Evolutionary conservation across 1,284 basidiomycete species (phyloP).

Genomic region (Trichosporon asahii): DNA sequence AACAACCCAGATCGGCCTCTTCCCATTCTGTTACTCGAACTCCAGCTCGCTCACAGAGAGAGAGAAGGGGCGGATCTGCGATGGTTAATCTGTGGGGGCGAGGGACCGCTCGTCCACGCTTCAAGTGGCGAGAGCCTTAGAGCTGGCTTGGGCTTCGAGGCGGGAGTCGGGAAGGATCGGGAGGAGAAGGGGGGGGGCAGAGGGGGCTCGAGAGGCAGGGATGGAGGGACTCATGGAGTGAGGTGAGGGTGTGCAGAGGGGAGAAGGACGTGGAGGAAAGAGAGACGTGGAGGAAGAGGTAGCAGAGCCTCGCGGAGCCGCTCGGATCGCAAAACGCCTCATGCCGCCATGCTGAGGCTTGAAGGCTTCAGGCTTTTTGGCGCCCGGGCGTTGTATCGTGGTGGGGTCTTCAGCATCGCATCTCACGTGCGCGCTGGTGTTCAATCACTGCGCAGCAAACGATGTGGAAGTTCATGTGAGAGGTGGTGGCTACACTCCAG

Average conservation of each 20-base stretch:
- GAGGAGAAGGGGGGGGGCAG: no score
- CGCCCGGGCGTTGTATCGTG: no score
- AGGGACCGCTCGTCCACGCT: not conserved
- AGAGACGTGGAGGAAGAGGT: no score
- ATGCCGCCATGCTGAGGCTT: not conserved
- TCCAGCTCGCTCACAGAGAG: not conserved
- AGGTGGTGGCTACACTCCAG: no score
- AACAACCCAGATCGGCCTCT: not conserved
- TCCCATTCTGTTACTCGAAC: not conserved
- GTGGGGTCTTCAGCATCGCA: no score
- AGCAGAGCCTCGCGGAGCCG: no score
- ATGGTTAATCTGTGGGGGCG: conserved; percentile 9
- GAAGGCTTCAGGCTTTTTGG: not conserved
- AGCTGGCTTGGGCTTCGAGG: not conserved
- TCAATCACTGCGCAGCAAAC: no score
- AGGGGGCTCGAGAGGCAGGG: no score
- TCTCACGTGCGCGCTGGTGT: no score
- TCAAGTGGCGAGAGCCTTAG: no score
- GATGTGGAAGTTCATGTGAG: no score
- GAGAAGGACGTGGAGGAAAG: not conserved
- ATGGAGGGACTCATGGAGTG: not conserved
- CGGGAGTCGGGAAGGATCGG: not conserved
- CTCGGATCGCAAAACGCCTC: not conserved
- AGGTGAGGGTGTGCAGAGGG: no score
- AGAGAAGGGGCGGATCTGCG: not conserved